Evolutionary conservation across 495 filamentous ascomycete genomes (phyloP).

Genomic region (Trichoderma orchidacearum): DNA sequence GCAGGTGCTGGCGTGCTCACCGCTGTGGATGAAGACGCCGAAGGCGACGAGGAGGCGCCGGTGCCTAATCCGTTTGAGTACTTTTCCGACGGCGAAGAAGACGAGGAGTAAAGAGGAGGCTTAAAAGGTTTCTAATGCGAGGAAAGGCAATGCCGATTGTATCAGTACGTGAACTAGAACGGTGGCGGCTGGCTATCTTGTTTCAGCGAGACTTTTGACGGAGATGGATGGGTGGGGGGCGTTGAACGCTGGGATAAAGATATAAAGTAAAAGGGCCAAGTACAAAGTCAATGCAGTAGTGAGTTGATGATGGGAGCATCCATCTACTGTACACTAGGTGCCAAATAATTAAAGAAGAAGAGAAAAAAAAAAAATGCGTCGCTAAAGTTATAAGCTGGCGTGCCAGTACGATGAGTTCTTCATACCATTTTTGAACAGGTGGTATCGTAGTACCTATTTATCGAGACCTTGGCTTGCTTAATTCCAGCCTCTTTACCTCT

Average conservation of each 20-base stretch:
- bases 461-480: no score
- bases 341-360: no score
- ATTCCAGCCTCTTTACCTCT: no score
- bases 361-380: neutral
- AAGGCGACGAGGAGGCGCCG: conserved; percentile 69
- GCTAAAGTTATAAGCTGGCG: neutral
- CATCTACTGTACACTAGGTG: no score
- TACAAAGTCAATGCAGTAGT: no score
- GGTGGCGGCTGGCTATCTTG: neutral
- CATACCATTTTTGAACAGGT: no score
- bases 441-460: no score
- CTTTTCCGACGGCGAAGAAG: conserved; percentile 58
- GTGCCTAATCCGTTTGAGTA: conserved; percentile 78
- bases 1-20: conserved; percentile 71
- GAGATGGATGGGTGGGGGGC: neutral
- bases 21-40: conserved; percentile 75
- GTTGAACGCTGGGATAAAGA: neutral
- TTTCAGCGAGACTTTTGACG: neutral
- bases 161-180: neutral
- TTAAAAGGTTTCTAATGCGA: no score
- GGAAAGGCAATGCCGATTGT: neutral
- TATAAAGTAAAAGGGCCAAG: no score
- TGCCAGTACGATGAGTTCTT: no score
- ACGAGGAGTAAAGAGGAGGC: conserved; percentile 21
- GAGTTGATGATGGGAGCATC: no score